Percentiles rank a stretch among this genome's conserved stretches.
phyloP scores from a whole-genome alignment of 768 basidiomycete genomes.

The Boletellus ananiceps region DNA sequence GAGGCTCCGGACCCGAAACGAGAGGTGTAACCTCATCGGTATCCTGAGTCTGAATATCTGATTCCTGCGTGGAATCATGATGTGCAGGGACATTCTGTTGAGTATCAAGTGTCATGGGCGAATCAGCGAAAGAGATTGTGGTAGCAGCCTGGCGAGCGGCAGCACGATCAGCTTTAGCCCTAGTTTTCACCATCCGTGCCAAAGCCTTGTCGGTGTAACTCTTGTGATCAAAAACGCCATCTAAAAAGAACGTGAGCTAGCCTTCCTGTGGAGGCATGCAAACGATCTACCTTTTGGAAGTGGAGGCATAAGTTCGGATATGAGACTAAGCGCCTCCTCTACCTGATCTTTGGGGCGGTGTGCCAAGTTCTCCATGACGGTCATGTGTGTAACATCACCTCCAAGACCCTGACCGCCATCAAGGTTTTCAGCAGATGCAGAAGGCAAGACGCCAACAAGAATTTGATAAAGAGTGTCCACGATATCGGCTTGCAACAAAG shows the following conservation, averaged over 20 bases:
- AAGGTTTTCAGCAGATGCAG: constrained; percentile 49
- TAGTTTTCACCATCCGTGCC: constrained; percentile 69
- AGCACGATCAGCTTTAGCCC: constrained; percentile 76
- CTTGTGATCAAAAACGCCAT: constrained; percentile 94
- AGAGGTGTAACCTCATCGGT: constrained; percentile 34
- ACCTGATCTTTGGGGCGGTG: constrained; percentile 97
- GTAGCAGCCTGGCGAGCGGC: constrained; percentile 55
- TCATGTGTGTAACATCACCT: constrained; percentile 91
- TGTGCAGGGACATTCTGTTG: constrained; percentile 11
- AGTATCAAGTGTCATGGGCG: constrained; percentile 19
- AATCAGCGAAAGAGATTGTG: constrained; percentile 25
- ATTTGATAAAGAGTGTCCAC: constrained; percentile 93
- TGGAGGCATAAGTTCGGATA: constrained; percentile 91
- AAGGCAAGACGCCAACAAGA: constrained; percentile 88
- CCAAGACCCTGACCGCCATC: constrained; percentile 71
- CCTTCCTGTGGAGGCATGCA: background rate
- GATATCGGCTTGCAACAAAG: constrained; percentile 87
- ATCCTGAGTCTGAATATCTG: constrained; percentile 41
- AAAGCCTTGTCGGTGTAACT: constrained; percentile 85
- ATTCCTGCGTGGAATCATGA: constrained; percentile 27
- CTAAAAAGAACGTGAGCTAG: constrained; percentile 35
- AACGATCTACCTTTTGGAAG: constrained; percentile 70
- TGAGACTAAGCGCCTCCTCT: constrained; percentile 85
- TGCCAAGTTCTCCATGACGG: constrained; percentile 95
- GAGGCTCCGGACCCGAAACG: constrained; percentile 31